Base-by-base conservation (phyloP, 2,329 filamentous ascomycete species). In the Nemania sp. region DNA sequence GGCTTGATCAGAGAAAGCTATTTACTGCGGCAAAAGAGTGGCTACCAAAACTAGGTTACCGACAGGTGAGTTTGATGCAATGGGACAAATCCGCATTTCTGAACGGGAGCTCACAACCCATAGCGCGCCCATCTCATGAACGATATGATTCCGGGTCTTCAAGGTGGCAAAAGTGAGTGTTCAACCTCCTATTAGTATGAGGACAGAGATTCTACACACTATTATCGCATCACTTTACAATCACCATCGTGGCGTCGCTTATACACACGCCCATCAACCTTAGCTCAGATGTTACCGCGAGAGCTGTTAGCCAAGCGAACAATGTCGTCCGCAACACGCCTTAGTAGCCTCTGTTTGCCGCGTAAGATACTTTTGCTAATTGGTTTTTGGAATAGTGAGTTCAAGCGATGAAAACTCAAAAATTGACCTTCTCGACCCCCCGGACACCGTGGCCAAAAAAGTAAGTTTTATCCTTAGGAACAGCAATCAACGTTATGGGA, bases 71-170 rank as follows among this genome's bases (percentile, higher is more conserved):
- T 70, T 43, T 29, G 27, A 27, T 58, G 24, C 27, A 32, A 49
- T 38, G 4, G 26, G 10, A 1, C 49, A 7, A 24, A n/a, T 29
- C 29, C 1, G 10, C 22, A 15, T 3, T 49, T 35, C 15, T 45
- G 5, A 18, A 2, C 15, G 26, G 10, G 5, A 13, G 22, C 66
- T 69, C 41, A 67, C 47, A 10, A 20, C 35, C 32, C 15, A 45
- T 55, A 79, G 77, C 81, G 81, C 81, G 92, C 76, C 86, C 92
- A 75, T 73, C 89, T 94, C 64, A 91, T 94, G 86, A 94, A 94
- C 80, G 89, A 93, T 22, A 97, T 98, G 92, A 92, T 98, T 20
- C 91, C 94, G 0, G 95, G 96, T 45, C 84, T 98, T 11, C 85
- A 87, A 72, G 90, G 89, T 70, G 89, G 93, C 70, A 98, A 98